Evolutionary conservation across 768 basidiomycete genomes (phyloP), one percentile per base, ranked within the genome.

Genomic region (Lentinus brumalis): DNA sequence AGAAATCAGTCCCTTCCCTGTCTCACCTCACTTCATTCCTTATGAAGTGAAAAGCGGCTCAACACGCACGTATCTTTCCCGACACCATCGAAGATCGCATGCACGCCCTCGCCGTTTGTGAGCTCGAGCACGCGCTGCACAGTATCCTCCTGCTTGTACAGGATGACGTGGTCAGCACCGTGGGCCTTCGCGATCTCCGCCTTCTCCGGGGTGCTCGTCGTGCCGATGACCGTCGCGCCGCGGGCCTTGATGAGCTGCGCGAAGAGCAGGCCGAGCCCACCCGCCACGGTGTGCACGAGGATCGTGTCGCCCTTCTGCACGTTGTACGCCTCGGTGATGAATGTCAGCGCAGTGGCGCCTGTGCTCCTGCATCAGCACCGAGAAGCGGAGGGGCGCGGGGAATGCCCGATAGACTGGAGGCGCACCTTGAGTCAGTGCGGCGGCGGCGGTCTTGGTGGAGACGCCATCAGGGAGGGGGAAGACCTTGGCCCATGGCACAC

Each of bases 181-280:
- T 90, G 78, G 47, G 79, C 74, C 66, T 83, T 88, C 4, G 92
- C 96, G 41, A 94, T 69, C 54, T 82, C 83, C 1, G 91, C 91
- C 72, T 98, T 98, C 67, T 86, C 89, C 15, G 77, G 70, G 0
- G 89, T 91, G 3, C 93, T 95, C 1, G 91, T 92, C n/a, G 94
- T 97, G 0, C 93, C 96, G 67, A 98, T 96, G 29, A 97, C 92
- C 9, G 84, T 89, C 0, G 90, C 94, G 2, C 96, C 96, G 26
- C 84, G 77, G 47, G 79, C 77, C 70, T 84, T 87, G 45, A 85
- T 83, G 31, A 89, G 73, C 77, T 95, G 88, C 6, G 83, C 78
- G 56, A 88, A 80, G 39, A 87, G 68, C 18, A 87, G 77, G 3
- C 86, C 96, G 12, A 96, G 80, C 12, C 95, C 95, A 30, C 96